Base-by-base conservation (phyloP, 2,329 filamentous ascomycete genomes). In the Talaromyces sp. region DNA sequence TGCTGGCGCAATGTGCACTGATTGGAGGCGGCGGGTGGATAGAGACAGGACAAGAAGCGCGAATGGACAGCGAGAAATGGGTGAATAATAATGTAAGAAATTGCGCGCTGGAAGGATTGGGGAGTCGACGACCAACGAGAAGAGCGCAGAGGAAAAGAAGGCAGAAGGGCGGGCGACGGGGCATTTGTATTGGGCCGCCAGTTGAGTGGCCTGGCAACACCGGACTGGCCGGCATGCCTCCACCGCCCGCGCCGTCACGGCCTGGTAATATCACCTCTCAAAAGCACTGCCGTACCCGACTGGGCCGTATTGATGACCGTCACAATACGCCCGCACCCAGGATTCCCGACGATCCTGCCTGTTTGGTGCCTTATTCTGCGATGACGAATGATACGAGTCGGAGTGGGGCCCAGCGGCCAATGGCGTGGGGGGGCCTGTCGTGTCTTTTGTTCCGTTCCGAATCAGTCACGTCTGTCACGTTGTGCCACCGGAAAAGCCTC, bases 161-260 rank as follows among this genome's bases (percentile, higher is more conserved):
- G 54, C 66, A 70, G 68, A 69, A 69, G 68, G 65, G 71, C 70
- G 71, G 66, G 66, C 64, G 71, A 74, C 74, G 73, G 72, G 70
- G 72, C 72, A 74, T 75, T 75, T 75, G 72, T 75, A 74, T 69
- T 67, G 67, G 64, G 65, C 65, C 61, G 63, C 56, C 57, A 58
- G 53, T 43, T 66, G 65, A 69, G 64, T 72, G 70, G 66, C 63
- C 26, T 24, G 21, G 55, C 32, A 51, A 54, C 48, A 51, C 48
- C 26, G 48, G 48, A 26, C 48, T 51, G 48, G 48, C 48, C 21
- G 48, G 48, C 48, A 51, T 51, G 48, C 50, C 50, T 53, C 41
- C 41, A 46, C 41, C 19, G 41, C 41, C 38, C n/a, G n/a, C 38
- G 9, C 38, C 17, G 38, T 43, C 38, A 43, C 38, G 17, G 8